phyloP scores from a whole-genome alignment of 257 asterid genomes.

The Avicennia marina region DNA sequence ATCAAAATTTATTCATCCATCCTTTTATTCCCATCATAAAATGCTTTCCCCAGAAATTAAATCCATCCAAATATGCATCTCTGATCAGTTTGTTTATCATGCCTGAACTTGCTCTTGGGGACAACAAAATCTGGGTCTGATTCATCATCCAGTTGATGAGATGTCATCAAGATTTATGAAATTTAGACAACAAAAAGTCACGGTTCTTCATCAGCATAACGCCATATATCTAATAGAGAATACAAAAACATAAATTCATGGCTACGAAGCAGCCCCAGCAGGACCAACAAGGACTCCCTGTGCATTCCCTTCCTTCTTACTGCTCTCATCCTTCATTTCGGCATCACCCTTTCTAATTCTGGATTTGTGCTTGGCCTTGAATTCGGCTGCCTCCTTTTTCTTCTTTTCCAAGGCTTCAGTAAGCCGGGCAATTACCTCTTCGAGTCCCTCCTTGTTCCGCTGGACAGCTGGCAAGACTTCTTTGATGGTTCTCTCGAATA shows the following conservation, averaged over 20 bases:
- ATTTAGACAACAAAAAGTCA: too few species aligned
- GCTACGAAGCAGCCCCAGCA: conserved; percentile 49
- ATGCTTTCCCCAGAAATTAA: too few species aligned
- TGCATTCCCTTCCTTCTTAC: conserved; percentile 87
- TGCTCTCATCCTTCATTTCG: conserved; percentile 70
- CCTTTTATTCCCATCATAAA: too few species aligned
- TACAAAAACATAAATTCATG: not conserved
- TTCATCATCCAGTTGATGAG: too few species aligned
- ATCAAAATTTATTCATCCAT: too few species aligned
- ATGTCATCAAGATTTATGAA: too few species aligned
- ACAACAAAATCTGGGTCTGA: too few species aligned
- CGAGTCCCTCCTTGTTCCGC: conserved; percentile 88
- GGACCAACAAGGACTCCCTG: conserved; percentile 98
- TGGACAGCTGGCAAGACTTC: conserved; percentile 93
- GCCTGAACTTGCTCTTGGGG: too few species aligned
- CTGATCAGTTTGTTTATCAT: too few species aligned
- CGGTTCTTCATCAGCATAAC: conserved; percentile 4
- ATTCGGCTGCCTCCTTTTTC: conserved; percentile 71
- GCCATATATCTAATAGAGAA: conserved; percentile 2
- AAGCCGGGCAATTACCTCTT: conserved; percentile 81
- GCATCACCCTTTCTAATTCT: conserved; percentile 64
- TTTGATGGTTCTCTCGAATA: conserved; percentile 80
- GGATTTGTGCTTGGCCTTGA: conserved; percentile 85
- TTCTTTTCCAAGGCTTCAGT: conserved; percentile 83
- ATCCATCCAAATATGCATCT: too few species aligned